Conservation (phyloP, 306 rosid genomes). For the Lablab purpureus region DNA sequence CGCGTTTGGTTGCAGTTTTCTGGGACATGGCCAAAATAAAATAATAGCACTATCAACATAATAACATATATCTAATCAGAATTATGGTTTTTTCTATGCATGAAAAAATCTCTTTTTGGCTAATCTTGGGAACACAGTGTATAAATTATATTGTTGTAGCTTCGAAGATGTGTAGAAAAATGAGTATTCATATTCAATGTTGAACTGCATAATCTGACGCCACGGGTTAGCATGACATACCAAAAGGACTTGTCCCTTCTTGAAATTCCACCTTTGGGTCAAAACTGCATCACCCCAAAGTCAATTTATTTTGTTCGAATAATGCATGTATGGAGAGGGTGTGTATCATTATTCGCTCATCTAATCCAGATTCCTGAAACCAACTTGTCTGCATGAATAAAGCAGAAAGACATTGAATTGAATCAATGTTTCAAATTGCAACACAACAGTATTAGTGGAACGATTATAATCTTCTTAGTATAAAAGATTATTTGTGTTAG, state of each 20-base stretch:
- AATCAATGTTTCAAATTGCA: constrained; percentile 25
- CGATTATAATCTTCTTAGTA: constrained; percentile 15
- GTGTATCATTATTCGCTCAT: not conserved
- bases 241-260: constrained; percentile 35
- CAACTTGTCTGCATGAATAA: not conserved
- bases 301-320: constrained; percentile 25
- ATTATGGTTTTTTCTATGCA: no score
- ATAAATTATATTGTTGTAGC: not conserved
- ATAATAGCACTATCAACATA: not conserved
- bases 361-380: not conserved
- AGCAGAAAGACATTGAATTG: not conserved
- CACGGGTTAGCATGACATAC: not conserved
- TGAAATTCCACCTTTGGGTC: constrained; percentile 43
- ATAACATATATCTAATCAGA: no score
- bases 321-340: not conserved
- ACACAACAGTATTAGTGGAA: not conserved
- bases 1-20: constrained; percentile 31
- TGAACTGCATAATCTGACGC: not conserved
- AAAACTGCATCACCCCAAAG: constrained; percentile 35
- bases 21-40: constrained; percentile 1
- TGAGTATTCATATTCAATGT: not conserved
- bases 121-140: not conserved
- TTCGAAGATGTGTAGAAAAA: not conserved
- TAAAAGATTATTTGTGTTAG: not conserved
- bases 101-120: not conserved